A percentile compares a stretch with the other conserved stretches of the same genome.
These are phyloP conservation scores for Colletotrichum cuscutae DNA, from an alignment of 2,329 filamentous ascomycete species.

Conservation along the genomic window DNA sequence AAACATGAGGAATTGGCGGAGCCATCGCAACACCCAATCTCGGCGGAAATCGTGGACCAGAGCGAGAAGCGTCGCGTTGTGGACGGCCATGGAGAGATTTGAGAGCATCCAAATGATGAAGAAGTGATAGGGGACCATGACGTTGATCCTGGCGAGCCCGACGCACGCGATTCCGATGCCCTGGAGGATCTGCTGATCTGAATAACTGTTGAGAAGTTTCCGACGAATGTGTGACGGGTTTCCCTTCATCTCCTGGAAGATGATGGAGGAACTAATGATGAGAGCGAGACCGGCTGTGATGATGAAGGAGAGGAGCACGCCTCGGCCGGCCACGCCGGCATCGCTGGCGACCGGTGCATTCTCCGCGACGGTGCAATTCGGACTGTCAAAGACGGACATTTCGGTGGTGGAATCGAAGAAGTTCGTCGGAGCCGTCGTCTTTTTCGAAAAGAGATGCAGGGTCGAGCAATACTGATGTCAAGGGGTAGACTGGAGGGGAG, in stretches of 20 bases:
- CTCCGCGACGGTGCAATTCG: conserved; percentile 23
- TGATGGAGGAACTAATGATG: conserved; percentile 63
- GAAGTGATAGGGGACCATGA: conserved; percentile 74
- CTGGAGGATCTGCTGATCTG: conserved; percentile 75
- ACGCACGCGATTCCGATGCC: conserved; percentile 76
- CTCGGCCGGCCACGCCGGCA: conserved; percentile 66
- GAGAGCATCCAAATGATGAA: conserved; percentile 78
- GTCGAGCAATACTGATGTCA: neutral
- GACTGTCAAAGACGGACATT: conserved; percentile 13
- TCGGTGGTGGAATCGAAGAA: neutral
- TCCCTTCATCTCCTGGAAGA: conserved; percentile 62
- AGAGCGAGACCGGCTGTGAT: conserved; percentile 70
- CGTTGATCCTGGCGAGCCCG: conserved; percentile 67
- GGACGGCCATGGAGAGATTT: conserved; percentile 71
- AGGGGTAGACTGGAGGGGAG: neutral
- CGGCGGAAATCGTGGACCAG: conserved; percentile 73
- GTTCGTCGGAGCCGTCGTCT: neutral
- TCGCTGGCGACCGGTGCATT: conserved; percentile 60
- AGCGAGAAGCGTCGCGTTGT: conserved; percentile 72
- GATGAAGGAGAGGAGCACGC: conserved; percentile 73
- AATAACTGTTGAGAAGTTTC: conserved; percentile 73
- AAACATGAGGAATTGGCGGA: conserved; percentile 74
- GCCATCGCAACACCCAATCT: conserved; percentile 74
- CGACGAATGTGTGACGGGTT: conserved; percentile 65
- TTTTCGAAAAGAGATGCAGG: too few species aligned